Conservation (phyloP, 352 stramenopile species). For the Bremia lactucae region DNA sequence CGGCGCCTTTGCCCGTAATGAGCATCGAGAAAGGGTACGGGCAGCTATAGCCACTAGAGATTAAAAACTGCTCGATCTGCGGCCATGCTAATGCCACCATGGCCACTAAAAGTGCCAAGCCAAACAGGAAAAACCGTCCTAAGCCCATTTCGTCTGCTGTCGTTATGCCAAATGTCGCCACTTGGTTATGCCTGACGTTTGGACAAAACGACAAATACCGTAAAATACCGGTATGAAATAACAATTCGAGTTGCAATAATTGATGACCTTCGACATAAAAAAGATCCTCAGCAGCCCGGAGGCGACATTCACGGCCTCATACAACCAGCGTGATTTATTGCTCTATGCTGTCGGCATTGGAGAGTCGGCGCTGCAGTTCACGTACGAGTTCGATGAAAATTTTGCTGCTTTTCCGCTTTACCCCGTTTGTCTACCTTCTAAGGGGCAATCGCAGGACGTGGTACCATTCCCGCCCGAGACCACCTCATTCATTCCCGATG, state of each 20-base stretch:
- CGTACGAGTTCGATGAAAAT: constrained; percentile 77
- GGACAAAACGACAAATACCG: not conserved
- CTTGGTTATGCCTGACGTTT: too few relatives aligned
- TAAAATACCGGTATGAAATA: not conserved
- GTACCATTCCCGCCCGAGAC: constrained; percentile 79
- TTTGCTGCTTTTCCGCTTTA: constrained; percentile 86
- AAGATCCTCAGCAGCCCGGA: constrained; percentile 47
- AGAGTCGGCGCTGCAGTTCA: constrained; percentile 79
- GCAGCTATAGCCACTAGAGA: constrained; percentile 36
- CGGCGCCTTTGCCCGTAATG: constrained; percentile 13
- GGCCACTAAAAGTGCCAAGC: constrained; percentile 39
- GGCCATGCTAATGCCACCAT: constrained; percentile 58
- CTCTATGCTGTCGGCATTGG: constrained; percentile 84
- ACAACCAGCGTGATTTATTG: constrained; percentile 86
- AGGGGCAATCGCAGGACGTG: constrained; percentile 78
- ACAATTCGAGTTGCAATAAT: too few relatives aligned
- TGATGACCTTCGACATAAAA: constrained; percentile 54
- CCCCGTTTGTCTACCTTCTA: constrained; percentile 81
- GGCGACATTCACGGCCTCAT: constrained; percentile 46
- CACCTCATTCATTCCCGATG: constrained; percentile 39
- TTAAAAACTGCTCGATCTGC: constrained; percentile 58
- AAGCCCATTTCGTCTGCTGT: constrained; percentile 4
- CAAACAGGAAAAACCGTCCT: constrained; percentile 32
- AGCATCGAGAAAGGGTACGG: constrained; percentile 60
- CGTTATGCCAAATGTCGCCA: constrained; percentile 13